These are phyloP conservation scores for Aspergillus quadricinctus DNA, from an alignment of 2,329 filamentous ascomycete species.

Conservation along the genomic window DNA sequence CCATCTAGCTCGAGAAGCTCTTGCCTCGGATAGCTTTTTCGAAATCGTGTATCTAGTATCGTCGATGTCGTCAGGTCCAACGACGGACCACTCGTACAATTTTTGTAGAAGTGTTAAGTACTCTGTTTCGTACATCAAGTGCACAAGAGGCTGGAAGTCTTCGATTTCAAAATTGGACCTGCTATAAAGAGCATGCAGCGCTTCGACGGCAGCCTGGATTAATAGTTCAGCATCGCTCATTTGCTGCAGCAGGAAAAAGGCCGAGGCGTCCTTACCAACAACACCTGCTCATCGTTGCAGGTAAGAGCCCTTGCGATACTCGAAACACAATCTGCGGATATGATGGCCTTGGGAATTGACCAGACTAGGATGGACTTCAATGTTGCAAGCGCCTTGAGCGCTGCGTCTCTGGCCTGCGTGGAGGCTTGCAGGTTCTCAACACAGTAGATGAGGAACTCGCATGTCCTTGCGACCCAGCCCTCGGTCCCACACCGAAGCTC, in stretches of 20 bases:
- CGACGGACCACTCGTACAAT: constrained; percentile 74
- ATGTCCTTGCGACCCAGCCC: constrained; percentile 80
- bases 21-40: constrained; percentile 90
- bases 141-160: constrained; percentile 73
- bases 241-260: background rate
- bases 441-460: constrained; percentile 69
- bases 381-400: constrained; percentile 70
- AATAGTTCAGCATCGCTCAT: constrained; percentile 3
- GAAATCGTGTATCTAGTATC: constrained; percentile 87
- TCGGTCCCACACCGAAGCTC: constrained; percentile 73
- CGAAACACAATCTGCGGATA: constrained; percentile 64
- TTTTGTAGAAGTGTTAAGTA: constrained; percentile 67
- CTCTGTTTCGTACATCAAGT: constrained; percentile 70
- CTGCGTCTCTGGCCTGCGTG: constrained; percentile 64
- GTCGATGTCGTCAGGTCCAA: constrained; percentile 77
- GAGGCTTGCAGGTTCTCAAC: constrained; percentile 63
- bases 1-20: constrained; percentile 8
- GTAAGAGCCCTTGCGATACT: constrained; percentile 69
- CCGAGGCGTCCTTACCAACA: constrained; percentile 56
- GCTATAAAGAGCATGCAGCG: constrained; percentile 75
- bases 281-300: constrained; percentile 64
- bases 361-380: constrained; percentile 78
- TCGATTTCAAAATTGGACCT: constrained; percentile 69
- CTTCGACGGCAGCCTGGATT: constrained; percentile 70
- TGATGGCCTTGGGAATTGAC: constrained; percentile 79